A percentile compares a stretch with the other conserved stretches of the same genome.
Evolutionary conservation across 441 rosid species (phyloP).

Genomic region (Metrosideros polymorpha): DNA sequence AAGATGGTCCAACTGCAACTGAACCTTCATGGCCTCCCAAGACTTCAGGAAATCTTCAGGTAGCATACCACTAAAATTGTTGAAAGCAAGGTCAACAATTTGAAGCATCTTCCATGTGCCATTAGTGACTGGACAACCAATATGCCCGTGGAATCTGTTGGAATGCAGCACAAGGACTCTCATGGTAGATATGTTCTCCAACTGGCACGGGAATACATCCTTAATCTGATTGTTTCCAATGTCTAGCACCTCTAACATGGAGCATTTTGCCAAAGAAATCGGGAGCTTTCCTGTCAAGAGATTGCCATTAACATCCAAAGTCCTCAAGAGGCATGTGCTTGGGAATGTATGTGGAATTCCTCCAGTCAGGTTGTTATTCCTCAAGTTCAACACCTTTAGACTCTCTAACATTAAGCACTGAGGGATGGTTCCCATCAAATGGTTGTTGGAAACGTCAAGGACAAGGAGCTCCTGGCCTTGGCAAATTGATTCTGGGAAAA

Average conservation of each 20-base stretch:
- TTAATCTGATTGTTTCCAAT: background rate
- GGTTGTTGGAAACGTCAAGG: slow-evolving; percentile 18
- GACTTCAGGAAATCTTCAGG: background rate
- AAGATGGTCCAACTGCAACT: background rate
- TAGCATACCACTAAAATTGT: background rate
- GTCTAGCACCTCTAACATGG: background rate
- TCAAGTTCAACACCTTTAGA: background rate
- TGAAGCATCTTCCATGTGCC: background rate
- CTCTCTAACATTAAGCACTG: background rate
- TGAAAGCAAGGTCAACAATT: background rate
- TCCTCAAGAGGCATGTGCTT: background rate
- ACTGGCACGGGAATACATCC: background rate
- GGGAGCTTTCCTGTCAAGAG: background rate
- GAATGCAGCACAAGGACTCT: background rate
- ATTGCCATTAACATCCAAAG: background rate
- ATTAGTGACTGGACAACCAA: background rate
- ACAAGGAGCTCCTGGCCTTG: background rate
- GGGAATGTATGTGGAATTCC: background rate
- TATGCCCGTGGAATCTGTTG: background rate
- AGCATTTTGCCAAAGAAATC: background rate
- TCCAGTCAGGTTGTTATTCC: slow-evolving; percentile 2
- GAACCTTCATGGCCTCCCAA: background rate
- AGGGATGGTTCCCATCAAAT: slow-evolving; percentile 14
- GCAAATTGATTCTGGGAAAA: slow-evolving; percentile 17
- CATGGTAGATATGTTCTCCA: background rate